Conservation (phyloP, 345 rosid genomes). For the Camelina neglecta region DNA sequence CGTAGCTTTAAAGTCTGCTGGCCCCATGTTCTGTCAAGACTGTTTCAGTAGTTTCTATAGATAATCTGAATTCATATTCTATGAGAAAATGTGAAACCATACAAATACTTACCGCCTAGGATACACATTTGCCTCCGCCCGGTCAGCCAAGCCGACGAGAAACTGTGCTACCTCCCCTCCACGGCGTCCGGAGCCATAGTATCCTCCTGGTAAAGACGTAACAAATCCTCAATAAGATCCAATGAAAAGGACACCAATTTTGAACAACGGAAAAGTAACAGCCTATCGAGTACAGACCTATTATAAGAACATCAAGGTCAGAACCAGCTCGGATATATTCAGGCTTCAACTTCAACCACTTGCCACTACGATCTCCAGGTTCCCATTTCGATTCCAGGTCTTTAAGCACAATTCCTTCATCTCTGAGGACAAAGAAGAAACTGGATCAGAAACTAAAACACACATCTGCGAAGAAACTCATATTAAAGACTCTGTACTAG, state of each 20-base stretch:
- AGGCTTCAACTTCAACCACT: conserved; percentile 97
- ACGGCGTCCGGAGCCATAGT: conserved; percentile 95
- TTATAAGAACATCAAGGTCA: conserved; percentile 93
- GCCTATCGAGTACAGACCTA: conserved; percentile 57
- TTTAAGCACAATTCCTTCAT: conserved; percentile 89
- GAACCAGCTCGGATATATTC: conserved; percentile 82
- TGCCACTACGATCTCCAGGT: conserved; percentile 96
- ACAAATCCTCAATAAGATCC: conserved; percentile 26
- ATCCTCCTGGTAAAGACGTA: conserved; percentile 68
- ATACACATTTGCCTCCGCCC: conserved; percentile 60
- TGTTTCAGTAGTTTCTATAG: conserved; percentile 11
- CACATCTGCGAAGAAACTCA: neutral
- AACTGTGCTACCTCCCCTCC: conserved; percentile 99
- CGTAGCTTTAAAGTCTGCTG: neutral
- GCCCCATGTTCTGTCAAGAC: conserved; percentile 7
- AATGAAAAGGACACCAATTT: neutral
- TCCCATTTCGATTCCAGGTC: conserved; percentile 97
- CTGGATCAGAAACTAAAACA: conserved; percentile 1
- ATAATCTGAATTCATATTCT: neutral
- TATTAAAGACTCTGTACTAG: conserved; percentile 8
- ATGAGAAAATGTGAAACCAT: conserved; percentile 1
- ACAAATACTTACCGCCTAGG: conserved; percentile 68
- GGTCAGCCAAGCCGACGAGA: conserved; percentile 88
- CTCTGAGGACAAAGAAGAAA: conserved; percentile 51
- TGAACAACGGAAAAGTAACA: conserved; percentile 13